Conservation (phyloP, 2,329 filamentous ascomycete genomes). For the Huntiella moniliformis region DNA sequence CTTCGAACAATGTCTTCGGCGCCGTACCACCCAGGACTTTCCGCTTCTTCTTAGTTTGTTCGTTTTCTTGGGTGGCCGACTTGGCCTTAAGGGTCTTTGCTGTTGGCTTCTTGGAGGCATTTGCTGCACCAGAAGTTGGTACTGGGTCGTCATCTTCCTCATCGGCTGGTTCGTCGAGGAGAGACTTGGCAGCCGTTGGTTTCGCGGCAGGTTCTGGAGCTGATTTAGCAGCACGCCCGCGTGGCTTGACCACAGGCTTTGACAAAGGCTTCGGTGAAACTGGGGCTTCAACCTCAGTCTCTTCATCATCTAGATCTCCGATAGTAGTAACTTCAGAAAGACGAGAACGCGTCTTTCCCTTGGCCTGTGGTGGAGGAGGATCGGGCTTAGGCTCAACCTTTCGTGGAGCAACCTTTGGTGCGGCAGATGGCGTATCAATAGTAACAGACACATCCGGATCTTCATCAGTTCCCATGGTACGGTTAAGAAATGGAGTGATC, state of each 20-base stretch:
- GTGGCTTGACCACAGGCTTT: constrained; percentile 4
- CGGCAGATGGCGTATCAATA: constrained; percentile 3
- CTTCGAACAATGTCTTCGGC: constrained; percentile 46
- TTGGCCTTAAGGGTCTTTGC: constrained; percentile 12
- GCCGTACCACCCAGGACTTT: constrained; percentile 37
- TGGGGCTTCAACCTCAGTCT: not conserved
- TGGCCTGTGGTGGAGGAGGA: constrained; percentile 4
- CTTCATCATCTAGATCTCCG: constrained; percentile 3
- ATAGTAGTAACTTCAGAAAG: constrained; percentile 8
- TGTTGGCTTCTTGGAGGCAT: not conserved
- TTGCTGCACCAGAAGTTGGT: not conserved
- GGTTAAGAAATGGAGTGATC: constrained; percentile 82
- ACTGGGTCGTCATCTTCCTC: constrained; percentile 10
- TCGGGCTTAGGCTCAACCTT: not conserved
- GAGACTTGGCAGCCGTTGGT: not conserved
- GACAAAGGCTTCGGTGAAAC: not conserved
- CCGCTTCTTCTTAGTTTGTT: constrained; percentile 49
- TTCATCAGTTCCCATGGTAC: constrained; percentile 34
- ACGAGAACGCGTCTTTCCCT: constrained; percentile 8
- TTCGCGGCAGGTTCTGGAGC: constrained; percentile 5
- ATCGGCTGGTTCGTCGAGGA: not conserved
- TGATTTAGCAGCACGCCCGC: constrained; percentile 7
- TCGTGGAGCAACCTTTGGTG: not conserved
- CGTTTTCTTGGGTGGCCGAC: constrained; percentile 16
- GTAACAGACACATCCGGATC: constrained; percentile 6